Percentiles rank a stretch among this genome's conserved stretches.
These are phyloP conservation scores for Arbutus unedo DNA, from an alignment of 148 eudicot genomes.

Conservation along the genomic window DNA sequence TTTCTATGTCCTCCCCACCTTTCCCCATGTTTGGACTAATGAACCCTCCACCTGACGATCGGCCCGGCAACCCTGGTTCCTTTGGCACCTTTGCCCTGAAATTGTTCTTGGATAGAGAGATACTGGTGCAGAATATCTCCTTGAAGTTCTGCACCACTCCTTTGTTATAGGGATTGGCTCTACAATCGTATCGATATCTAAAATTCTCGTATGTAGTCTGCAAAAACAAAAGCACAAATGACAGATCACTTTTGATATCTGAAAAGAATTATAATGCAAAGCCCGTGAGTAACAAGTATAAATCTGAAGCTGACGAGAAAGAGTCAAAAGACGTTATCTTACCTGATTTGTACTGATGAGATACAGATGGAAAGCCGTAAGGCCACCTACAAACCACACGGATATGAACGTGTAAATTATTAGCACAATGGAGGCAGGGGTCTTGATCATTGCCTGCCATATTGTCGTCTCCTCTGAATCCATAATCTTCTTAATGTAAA, in stretches of 20 bases:
- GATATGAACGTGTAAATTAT: constrained; percentile 83
- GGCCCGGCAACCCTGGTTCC: constrained; percentile 52
- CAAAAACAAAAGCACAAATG: constrained; percentile 19
- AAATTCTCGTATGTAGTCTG: constrained; percentile 98
- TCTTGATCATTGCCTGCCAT: constrained; percentile 94
- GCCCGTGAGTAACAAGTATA: background rate
- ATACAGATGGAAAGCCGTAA: constrained; percentile 86
- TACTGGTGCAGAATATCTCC: constrained; percentile 68
- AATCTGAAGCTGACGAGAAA: background rate
- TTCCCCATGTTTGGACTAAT: constrained; percentile 96
- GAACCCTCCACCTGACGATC: constrained; percentile 65
- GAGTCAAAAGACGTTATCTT: background rate
- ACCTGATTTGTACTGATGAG: constrained; percentile 97
- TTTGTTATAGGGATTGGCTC: constrained; percentile 90
- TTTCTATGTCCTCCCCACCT: constrained; percentile 79
- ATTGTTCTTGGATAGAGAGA: constrained; percentile 72
- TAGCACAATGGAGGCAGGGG: constrained; percentile 89
- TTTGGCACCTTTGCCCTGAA: constrained; percentile 68
- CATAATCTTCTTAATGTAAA: constrained; percentile 79
- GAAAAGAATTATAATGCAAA: too few relatives aligned
- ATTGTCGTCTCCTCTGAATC: constrained; percentile 56
- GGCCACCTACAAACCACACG: constrained; percentile 98
- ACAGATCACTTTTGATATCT: background rate
- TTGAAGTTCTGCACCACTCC: constrained; percentile 74
- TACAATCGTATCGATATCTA: constrained; percentile 81